Conservation (phyloP, 2,329 filamentous ascomycete species). For the Fusarium agapanthi region DNA sequence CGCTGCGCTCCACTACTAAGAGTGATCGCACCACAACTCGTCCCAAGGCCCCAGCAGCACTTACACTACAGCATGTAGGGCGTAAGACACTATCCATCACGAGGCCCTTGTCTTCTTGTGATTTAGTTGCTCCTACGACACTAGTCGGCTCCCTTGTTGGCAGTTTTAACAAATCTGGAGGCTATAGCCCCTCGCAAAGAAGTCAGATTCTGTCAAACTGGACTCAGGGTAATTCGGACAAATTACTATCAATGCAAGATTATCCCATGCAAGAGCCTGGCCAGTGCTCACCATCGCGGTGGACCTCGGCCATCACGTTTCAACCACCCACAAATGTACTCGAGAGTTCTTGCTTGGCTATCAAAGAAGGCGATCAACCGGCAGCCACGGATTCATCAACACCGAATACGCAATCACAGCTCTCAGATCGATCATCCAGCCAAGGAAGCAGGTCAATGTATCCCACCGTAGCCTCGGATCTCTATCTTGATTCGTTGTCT, state of each 20-base stretch:
- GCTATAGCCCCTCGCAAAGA: neutral
- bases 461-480: neutral
- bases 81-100: constrained; percentile 11
- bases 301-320: constrained; percentile 9
- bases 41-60: neutral
- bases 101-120: neutral
- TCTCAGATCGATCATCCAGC: neutral
- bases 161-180: neutral
- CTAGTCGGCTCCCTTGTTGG: neutral
- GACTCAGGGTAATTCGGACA: constrained; percentile 20
- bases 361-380: neutral
- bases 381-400: neutral
- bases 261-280: neutral
- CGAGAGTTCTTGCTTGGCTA: neutral
- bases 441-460: neutral
- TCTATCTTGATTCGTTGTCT: neutral
- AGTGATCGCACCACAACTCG: neutral
- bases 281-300: neutral
- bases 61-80: constrained; percentile 17
- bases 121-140: neutral
- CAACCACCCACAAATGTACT: neutral
- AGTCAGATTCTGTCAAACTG: constrained; percentile 12
- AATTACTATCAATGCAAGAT: neutral
- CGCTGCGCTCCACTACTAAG: neutral
- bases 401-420: neutral